phyloP scores from a whole-genome alignment of 176 grass and related monocot species.

The Cocos nucifera region DNA sequence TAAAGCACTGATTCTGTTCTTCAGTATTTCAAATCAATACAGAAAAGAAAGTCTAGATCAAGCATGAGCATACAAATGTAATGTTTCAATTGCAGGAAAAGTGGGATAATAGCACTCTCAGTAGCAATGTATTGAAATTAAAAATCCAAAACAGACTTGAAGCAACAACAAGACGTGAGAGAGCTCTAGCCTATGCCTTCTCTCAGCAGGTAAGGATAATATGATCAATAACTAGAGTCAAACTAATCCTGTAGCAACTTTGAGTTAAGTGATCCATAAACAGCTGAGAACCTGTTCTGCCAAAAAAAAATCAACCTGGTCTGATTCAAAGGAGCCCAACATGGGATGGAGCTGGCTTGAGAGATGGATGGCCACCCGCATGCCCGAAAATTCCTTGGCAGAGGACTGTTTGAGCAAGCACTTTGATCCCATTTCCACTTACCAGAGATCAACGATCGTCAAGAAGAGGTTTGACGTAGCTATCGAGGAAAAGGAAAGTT shows the following conservation, averaged over 20 bases:
- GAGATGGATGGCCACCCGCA: constrained; percentile 92
- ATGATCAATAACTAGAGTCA: neutral
- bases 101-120: constrained; percentile 98
- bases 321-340: constrained; percentile 46
- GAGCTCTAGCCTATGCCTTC: constrained; percentile 91
- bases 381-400: constrained; percentile 19
- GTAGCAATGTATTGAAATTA: constrained; percentile 60
- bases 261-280: neutral
- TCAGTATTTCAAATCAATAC: no score
- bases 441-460: constrained; percentile 39
- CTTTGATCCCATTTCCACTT: constrained; percentile 23
- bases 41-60: no score
- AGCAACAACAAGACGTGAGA: constrained; percentile 72
- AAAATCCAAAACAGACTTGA: constrained; percentile 79
- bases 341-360: constrained; percentile 98
- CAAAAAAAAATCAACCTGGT: constrained; percentile 49
- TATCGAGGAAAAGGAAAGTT: constrained; percentile 84
- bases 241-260: no score
- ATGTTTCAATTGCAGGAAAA: constrained; percentile 42
- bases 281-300: constrained; percentile 58
- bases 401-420: constrained; percentile 63
- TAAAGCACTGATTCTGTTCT: no score
- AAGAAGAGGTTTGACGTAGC: constrained; percentile 46
- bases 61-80: neutral
- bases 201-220: constrained; percentile 58